These are phyloP conservation scores for Chlorella vulgaris DNA, from an alignment of 139 green algal genomes.

Conservation along the genomic window DNA sequence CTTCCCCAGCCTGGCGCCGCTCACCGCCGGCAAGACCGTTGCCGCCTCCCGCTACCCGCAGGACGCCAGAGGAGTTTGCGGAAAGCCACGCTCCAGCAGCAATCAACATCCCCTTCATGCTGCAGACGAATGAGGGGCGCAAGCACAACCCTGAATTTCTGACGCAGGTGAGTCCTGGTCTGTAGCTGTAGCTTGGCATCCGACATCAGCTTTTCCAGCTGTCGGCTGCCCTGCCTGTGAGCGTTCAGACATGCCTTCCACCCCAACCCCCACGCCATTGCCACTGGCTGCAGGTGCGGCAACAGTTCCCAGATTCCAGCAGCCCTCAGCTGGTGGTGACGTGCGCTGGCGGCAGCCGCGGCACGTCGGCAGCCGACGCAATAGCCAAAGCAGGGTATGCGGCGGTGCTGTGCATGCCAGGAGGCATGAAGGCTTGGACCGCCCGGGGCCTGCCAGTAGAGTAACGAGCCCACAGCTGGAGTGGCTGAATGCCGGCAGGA, in stretches of 20 bases:
- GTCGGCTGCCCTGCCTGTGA: neutral
- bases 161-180: neutral
- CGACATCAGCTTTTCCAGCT: neutral
- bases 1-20: too few relatives aligned
- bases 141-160: constrained; percentile 3
- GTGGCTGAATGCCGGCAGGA: neutral
- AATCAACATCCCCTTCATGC: constrained; percentile 31
- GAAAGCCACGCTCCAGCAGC: constrained; percentile 13
- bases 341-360: constrained; percentile 13
- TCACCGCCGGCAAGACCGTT: too few relatives aligned
- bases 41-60: too few relatives aligned
- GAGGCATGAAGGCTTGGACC: constrained; percentile 17
- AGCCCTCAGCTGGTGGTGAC: neutral
- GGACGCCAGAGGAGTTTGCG: constrained; percentile 24
- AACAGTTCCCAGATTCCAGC: neutral
- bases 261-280: neutral
- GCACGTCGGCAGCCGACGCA: constrained; percentile 1
- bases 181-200: neutral
- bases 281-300: neutral
- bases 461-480: neutral
- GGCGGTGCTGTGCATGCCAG: constrained; percentile 16
- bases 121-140: neutral
- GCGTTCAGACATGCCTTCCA: too few relatives aligned
- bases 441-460: neutral
- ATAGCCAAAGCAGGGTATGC: neutral